A percentile compares a stretch with the other conserved stretches of the same genome.
Evolutionary conservation across 371 early-diverging fungal genomes (phyloP).

Genomic region (Saksenaea vasiformis): DNA sequence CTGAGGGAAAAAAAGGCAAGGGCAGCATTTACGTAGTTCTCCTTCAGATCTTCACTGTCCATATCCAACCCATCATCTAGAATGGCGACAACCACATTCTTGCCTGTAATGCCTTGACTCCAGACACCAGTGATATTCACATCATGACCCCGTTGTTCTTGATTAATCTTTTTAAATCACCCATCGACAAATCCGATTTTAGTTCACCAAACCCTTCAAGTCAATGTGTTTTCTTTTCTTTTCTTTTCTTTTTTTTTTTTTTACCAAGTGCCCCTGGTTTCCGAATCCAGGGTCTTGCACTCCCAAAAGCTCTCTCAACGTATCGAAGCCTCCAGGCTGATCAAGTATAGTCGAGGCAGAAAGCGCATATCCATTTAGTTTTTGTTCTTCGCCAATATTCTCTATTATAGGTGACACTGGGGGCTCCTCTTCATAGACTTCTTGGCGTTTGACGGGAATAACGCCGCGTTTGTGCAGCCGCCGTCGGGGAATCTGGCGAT

Average conservation of each 20-base stretch:
- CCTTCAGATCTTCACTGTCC: constrained; percentile 77
- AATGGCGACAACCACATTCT: constrained; percentile 84
- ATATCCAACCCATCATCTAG: constrained; percentile 96
- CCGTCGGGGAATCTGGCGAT: constrained; percentile 35
- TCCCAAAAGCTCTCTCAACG: constrained; percentile 20
- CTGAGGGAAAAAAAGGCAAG: neutral
- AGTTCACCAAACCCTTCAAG: neutral
- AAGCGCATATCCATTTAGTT: constrained; percentile 9
- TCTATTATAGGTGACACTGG: constrained; percentile 22
- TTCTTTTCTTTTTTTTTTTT: too few relatives aligned
- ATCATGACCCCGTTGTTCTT: constrained; percentile 70
- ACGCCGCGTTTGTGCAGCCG: constrained; percentile 34
- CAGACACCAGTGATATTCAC: constrained; percentile 93
- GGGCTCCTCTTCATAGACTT: constrained; percentile 15
- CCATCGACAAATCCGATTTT: neutral
- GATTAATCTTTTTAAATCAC: constrained; percentile 67
- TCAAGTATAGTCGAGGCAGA: constrained; percentile 9
- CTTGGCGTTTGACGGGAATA: constrained; percentile 20
- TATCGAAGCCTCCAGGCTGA: constrained; percentile 18
- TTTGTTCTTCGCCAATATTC: constrained; percentile 21
- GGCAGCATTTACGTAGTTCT: constrained; percentile 76
- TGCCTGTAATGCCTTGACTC: constrained; percentile 91
- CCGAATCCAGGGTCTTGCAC: constrained; percentile 81
- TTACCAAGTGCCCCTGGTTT: constrained; percentile 48
- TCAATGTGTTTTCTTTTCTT: too few relatives aligned